These are phyloP conservation scores for Verticillium nonalfalfae DNA, from an alignment of 2,329 filamentous ascomycete species.

Conservation along the genomic window DNA sequence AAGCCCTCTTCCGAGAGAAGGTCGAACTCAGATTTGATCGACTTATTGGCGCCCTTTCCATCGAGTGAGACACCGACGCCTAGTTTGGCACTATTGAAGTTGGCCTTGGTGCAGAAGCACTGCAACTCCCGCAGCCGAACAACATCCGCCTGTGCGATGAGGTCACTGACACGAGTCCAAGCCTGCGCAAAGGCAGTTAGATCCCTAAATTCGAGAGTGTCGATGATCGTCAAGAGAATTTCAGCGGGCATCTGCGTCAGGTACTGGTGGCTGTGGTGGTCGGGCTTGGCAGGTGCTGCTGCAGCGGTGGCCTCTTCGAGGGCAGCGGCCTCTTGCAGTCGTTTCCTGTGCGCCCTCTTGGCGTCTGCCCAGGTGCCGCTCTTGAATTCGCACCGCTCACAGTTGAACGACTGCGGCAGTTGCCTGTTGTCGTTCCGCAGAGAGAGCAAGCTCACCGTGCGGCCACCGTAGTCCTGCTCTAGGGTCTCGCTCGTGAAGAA, in stretches of 20 bases:
- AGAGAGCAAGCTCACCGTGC: slow-evolving; percentile 14
- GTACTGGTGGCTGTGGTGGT: background rate
- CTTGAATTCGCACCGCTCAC: slow-evolving; percentile 17
- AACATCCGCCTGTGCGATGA: slow-evolving; percentile 26
- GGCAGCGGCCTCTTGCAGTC: background rate
- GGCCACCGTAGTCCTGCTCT: slow-evolving; percentile 27
- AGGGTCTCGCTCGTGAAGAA: slow-evolving; percentile 41
- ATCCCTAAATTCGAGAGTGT: slow-evolving; percentile 26
- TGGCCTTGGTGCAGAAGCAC: slow-evolving; percentile 38
- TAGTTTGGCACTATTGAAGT: slow-evolving; percentile 27
- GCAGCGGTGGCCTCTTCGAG: slow-evolving; percentile 15
- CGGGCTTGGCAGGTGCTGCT: background rate
- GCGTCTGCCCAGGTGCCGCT: background rate
- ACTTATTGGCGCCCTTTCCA: slow-evolving; percentile 11
- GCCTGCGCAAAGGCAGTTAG: slow-evolving; percentile 28
- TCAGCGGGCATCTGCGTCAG: slow-evolving; percentile 27
- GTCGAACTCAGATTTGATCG: slow-evolving; percentile 42
- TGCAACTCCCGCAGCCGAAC: slow-evolving; percentile 36
- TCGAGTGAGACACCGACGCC: slow-evolving; percentile 32
- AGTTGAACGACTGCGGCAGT: slow-evolving; percentile 11
- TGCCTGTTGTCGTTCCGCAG: slow-evolving; percentile 14
- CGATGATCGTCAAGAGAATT: slow-evolving; percentile 26
- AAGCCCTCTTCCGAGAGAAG: slow-evolving; percentile 36
- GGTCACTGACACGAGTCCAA: slow-evolving; percentile 23
- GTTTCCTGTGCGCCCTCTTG: slow-evolving; percentile 2